Evolutionary conservation across 768 basidiomycete species (phyloP).

Genomic region (Lactifluus subvellereus): DNA sequence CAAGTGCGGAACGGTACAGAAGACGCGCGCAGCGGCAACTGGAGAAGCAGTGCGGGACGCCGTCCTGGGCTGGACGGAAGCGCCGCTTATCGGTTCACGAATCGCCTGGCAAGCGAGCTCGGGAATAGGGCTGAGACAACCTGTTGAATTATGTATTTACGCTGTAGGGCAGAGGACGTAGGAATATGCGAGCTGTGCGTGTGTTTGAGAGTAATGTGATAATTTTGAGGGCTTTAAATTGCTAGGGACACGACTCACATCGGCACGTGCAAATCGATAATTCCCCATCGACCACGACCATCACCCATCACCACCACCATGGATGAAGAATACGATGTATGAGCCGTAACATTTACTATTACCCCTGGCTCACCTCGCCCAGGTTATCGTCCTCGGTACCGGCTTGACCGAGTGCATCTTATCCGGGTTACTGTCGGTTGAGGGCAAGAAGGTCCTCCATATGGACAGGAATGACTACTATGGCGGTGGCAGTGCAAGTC

Average conservation of each 20-base stretch:
- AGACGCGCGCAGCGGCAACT: slow-evolving; percentile 14
- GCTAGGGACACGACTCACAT: neutral
- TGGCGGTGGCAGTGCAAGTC: slow-evolving; percentile 92
- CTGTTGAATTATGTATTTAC: slow-evolving; percentile 6
- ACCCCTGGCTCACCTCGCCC: slow-evolving; percentile 16
- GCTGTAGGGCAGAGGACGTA: neutral
- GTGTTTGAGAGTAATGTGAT: slow-evolving; percentile 2
- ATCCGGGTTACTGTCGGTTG: slow-evolving; percentile 96
- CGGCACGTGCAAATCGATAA: slow-evolving; percentile 20
- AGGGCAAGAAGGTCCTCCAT: slow-evolving; percentile 99
- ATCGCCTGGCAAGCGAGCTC: slow-evolving; percentile 12
- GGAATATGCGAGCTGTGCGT: neutral
- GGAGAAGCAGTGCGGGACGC: slow-evolving; percentile 25
- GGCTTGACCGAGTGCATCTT: slow-evolving; percentile 98
- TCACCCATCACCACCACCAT: slow-evolving; percentile 42
- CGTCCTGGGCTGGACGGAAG: slow-evolving; percentile 26
- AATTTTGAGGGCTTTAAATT: neutral
- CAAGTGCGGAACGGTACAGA: slow-evolving; percentile 29
- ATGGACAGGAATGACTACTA: slow-evolving; percentile 99
- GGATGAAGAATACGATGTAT: slow-evolving; percentile 99
- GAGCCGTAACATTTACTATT: slow-evolving; percentile 15
- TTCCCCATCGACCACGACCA: slow-evolving; percentile 25
- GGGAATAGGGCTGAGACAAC: neutral
- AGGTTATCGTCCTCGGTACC: slow-evolving; percentile 93
- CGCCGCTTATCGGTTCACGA: slow-evolving; percentile 1